Conservation (phyloP, 352 stramenopile species). For the Pythium brassicae region DNA sequence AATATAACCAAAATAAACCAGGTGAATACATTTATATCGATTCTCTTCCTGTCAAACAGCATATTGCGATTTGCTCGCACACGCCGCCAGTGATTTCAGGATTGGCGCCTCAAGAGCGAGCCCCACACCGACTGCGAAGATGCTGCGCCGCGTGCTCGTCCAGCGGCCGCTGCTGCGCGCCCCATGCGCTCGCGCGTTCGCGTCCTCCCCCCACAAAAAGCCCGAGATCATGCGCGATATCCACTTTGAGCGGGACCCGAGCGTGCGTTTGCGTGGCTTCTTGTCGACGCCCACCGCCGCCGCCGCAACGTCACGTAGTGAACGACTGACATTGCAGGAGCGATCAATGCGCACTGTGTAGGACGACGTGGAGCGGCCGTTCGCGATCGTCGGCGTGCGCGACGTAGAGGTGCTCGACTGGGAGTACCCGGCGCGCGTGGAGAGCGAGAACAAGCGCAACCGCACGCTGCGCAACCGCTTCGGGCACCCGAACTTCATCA, state of each 20-base stretch:
- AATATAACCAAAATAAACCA: background rate
- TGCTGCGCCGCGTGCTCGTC: conserved; percentile 17
- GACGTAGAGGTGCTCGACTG: conserved; percentile 77
- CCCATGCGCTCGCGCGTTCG: conserved; percentile 20
- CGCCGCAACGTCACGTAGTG: background rate
- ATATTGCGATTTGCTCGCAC: background rate
- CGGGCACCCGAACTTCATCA: conserved; percentile 79
- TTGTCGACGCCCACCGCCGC: background rate
- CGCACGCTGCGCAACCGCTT: conserved; percentile 72
- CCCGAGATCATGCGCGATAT: conserved; percentile 44
- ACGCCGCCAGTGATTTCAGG: conserved; percentile 12
- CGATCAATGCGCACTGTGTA: conserved; percentile 2
- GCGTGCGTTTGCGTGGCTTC: conserved; percentile 29
- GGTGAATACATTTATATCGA: too few species aligned
- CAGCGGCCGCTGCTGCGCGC: conserved; percentile 11
- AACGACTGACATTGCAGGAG: too few species aligned
- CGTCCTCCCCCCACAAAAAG: conserved; percentile 9
- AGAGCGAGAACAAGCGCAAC: conserved; percentile 56
- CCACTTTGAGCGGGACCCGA: conserved; percentile 65
- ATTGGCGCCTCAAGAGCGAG: too few species aligned
- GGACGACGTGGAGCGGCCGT: conserved; percentile 43
- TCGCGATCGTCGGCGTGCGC: conserved; percentile 76
- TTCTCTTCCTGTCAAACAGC: too few species aligned
- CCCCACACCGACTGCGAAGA: background rate
- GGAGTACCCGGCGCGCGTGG: conserved; percentile 66